Evolutionary conservation across 805 yeast genomes (phyloP).

Genomic region (Blastobotrys parvus): DNA sequence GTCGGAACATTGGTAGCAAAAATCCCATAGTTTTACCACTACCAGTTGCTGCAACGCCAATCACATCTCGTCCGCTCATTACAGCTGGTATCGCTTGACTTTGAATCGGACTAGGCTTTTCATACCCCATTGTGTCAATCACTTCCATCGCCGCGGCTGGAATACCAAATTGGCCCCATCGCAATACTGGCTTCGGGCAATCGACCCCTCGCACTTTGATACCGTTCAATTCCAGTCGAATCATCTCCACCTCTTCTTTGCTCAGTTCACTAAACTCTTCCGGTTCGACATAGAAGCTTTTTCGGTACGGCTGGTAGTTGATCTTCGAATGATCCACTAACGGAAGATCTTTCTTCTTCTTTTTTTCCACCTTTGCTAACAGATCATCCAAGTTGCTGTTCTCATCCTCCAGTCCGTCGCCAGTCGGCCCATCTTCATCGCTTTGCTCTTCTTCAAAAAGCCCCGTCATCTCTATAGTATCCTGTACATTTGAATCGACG

Average conservation of each 20-base stretch:
- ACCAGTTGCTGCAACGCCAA: slow-evolving; percentile 94
- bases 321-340: slow-evolving; percentile 38
- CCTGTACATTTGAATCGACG: slow-evolving; percentile 2
- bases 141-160: slow-evolving; percentile 49
- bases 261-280: slow-evolving; percentile 42
- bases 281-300: slow-evolving; percentile 55
- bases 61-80: slow-evolving; percentile 82
- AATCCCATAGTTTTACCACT: slow-evolving; percentile 93
- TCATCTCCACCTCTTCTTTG: slow-evolving; percentile 45
- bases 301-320: slow-evolving; percentile 47
- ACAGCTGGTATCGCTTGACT: slow-evolving; percentile 84
- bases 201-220: slow-evolving; percentile 53
- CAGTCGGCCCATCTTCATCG: slow-evolving; percentile 18
- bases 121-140: slow-evolving; percentile 45
- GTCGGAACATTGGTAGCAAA: slow-evolving; percentile 75
- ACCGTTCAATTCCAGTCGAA: slow-evolving; percentile 51
- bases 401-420: slow-evolving; percentile 25
- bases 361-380: slow-evolving; percentile 26
- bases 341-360: slow-evolving; percentile 44
- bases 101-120: slow-evolving; percentile 78
- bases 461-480: slow-evolving; percentile 5
- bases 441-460: slow-evolving; percentile 12
- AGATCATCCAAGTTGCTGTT: slow-evolving; percentile 25
- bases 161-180: slow-evolving; percentile 79
- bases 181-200: slow-evolving; percentile 56